Percentiles rank a stretch among this genome's conserved stretches.
These are phyloP conservation scores for Juncus inflexus DNA, from an alignment of 176 grass and related monocot species.

Conservation along the genomic window DNA sequence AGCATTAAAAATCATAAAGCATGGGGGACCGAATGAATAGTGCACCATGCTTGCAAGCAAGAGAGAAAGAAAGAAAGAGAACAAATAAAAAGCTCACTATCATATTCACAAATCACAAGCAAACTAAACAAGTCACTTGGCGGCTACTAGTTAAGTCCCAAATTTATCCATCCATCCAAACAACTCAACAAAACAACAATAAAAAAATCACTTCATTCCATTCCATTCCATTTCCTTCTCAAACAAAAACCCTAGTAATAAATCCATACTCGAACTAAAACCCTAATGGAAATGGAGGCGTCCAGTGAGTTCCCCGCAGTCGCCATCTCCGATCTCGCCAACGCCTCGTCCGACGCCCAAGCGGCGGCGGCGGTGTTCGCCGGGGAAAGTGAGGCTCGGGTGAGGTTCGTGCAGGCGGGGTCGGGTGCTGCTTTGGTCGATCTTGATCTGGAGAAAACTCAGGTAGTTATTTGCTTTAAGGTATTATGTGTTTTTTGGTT, in stretches of 20 bases:
- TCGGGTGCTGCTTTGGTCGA: conserved; percentile 23
- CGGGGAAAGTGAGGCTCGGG: conserved; percentile 19
- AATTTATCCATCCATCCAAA: background rate
- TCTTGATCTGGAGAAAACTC: conserved; percentile 56
- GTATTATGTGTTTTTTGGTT: background rate
- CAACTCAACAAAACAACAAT: too few species aligned
- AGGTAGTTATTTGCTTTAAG: conserved; percentile 42
- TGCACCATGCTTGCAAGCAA: too few species aligned
- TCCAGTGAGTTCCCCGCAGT: conserved; percentile 47
- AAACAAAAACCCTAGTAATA: conserved; percentile 18
- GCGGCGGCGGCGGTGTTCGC: conserved; percentile 45
- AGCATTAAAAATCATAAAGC: too few species aligned
- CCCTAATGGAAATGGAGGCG: conserved; percentile 45
- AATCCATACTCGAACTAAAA: conserved; percentile 21
- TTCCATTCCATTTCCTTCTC: background rate
- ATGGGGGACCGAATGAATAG: too few species aligned
- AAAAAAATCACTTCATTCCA: background rate
- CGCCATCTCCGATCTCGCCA: conserved; percentile 44
- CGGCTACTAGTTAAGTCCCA: background rate
- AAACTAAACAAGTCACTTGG: too few species aligned
- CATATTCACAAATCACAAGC: too few species aligned
- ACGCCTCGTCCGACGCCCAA: conserved; percentile 24
- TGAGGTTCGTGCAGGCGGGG: conserved; percentile 33
- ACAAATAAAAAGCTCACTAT: too few species aligned
- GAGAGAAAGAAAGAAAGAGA: too few species aligned